Evolutionary conservation across 2,329 filamentous ascomycete genomes (phyloP).

Genomic region (Gnomoniopsis smithogilvyi): DNA sequence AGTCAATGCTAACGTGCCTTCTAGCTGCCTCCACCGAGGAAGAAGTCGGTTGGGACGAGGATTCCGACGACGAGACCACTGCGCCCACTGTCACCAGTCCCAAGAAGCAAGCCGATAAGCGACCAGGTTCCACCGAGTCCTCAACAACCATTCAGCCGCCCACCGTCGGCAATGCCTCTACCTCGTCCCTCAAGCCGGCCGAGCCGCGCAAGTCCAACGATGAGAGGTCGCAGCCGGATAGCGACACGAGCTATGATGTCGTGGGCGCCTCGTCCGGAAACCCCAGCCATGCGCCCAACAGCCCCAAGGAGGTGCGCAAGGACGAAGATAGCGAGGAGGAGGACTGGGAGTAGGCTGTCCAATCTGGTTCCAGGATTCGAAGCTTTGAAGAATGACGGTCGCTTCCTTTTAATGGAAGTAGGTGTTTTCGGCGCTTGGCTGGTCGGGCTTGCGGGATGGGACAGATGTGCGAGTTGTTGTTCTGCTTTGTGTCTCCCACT

Average conservation of each 20-base stretch:
- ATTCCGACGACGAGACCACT: slow-evolving; percentile 34
- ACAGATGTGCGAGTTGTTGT: background rate
- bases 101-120: slow-evolving; percentile 26
- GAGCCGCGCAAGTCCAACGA: slow-evolving; percentile 77
- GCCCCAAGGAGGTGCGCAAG: slow-evolving; percentile 55
- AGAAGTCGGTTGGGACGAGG: slow-evolving; percentile 68
- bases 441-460: background rate
- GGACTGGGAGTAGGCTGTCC: slow-evolving; percentile 64
- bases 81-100: slow-evolving; percentile 28
- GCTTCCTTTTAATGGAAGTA: background rate
- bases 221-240: slow-evolving; percentile 85
- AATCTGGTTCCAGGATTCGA: background rate
- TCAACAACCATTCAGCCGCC: slow-evolving; percentile 60
- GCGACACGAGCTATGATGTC: slow-evolving; percentile 93
- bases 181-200: slow-evolving; percentile 51
- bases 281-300: slow-evolving; percentile 72
- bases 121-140: slow-evolving; percentile 50
- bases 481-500: background rate
- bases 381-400: too few relatives aligned
- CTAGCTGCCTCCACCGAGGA: slow-evolving; percentile 68
- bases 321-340: slow-evolving; percentile 67
- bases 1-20: slow-evolving; percentile 30
- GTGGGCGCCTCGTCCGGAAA: slow-evolving; percentile 75
- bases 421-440: slow-evolving; percentile 1
- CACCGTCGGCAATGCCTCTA: slow-evolving; percentile 29